Evolutionary conservation across 192 early-diverging fungal species (phyloP), one percentile per base, ranked within the genome.

Genomic region (Coemansia asiatica): DNA sequence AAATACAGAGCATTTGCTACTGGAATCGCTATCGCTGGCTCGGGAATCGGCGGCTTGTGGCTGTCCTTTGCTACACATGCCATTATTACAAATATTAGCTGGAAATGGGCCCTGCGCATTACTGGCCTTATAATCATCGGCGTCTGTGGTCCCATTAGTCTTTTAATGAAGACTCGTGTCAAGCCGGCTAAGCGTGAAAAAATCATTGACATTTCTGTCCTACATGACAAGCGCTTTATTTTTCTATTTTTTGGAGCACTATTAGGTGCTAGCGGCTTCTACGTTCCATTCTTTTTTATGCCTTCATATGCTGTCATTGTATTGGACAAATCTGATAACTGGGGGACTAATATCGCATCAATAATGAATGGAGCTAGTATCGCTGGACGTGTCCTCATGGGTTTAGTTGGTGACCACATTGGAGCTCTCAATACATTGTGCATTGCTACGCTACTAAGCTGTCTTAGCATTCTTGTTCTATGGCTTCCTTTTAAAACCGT

Each of bases 1-100:
- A 84, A 85, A 57, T 64, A 82, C 25, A 82, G 89, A 6, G 87
- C 86, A 0, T 51, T 92, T 35, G 90, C 90, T 4, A 82, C 87
- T 19, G 89, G 92, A 9, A 64, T 91, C 27, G 88, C 89, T 21
- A 82, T 89, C 44, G 82, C 89, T 28, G 92, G 90, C 7, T 81
- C 84, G 4, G 90, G 90, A 18, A 60, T 91, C 13, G 92, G 92
- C 40, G 90, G 90, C 3, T 69, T 93, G 15, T 82, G 72, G 28
- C 64, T 93, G 25, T 71, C 86, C 15, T 81, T 81, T 38, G 75
- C 88, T 8, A 76, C 74, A 0, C 84, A 84, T 23, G 67, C 68
- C 9, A 72, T 89, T 35, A 83, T 90, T 10, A 69, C 68, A 44
- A 40, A 40, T 2, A 18, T 90, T 26, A 89, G 88, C 6, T 67